phyloP scores from a whole-genome alignment of 495 filamentous ascomycete genomes.

The Schizothecium vesticola region DNA sequence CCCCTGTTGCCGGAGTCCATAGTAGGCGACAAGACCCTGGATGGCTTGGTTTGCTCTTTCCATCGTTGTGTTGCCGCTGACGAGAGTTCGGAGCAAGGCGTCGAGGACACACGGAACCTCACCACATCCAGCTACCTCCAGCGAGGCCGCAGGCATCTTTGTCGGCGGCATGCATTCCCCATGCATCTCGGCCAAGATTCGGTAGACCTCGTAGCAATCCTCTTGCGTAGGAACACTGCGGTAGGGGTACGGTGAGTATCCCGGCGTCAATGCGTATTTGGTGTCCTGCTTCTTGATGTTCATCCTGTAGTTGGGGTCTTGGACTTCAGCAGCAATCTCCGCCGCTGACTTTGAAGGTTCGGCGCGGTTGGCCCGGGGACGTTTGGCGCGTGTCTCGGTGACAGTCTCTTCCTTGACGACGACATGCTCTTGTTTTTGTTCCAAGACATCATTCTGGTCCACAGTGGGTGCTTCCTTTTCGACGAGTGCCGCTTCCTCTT shows the following conservation, averaged over 20 bases:
- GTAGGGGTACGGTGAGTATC: slow-evolving; percentile 62
- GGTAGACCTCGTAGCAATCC: slow-evolving; percentile 70
- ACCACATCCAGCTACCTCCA: slow-evolving; percentile 80
- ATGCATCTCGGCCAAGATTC: slow-evolving; percentile 61
- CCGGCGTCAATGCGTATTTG: slow-evolving; percentile 44
- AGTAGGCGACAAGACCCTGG: slow-evolving; percentile 61
- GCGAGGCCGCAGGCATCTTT: slow-evolving; percentile 67
- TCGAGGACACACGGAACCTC: slow-evolving; percentile 91
- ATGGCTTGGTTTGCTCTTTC: slow-evolving; percentile 65
- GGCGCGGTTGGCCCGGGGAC: neutral
- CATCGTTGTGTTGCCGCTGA: slow-evolving; percentile 70
- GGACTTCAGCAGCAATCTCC: slow-evolving; percentile 12
- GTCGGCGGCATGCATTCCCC: slow-evolving; percentile 60
- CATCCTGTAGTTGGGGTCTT: slow-evolving; percentile 23
- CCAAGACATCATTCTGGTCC: neutral
- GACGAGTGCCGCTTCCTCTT: neutral
- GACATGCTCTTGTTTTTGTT: neutral
- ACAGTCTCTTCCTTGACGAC: neutral
- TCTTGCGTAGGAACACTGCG: slow-evolving; percentile 61
- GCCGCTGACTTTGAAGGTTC: neutral
- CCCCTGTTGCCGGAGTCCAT: slow-evolving; percentile 48
- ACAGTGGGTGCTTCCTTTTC: neutral
- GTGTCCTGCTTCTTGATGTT: slow-evolving; percentile 34
- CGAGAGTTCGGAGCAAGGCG: slow-evolving; percentile 73
- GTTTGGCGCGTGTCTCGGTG: neutral